phyloP scores from a whole-genome alignment of 305 asterid species.

The Striga hermonthica region DNA sequence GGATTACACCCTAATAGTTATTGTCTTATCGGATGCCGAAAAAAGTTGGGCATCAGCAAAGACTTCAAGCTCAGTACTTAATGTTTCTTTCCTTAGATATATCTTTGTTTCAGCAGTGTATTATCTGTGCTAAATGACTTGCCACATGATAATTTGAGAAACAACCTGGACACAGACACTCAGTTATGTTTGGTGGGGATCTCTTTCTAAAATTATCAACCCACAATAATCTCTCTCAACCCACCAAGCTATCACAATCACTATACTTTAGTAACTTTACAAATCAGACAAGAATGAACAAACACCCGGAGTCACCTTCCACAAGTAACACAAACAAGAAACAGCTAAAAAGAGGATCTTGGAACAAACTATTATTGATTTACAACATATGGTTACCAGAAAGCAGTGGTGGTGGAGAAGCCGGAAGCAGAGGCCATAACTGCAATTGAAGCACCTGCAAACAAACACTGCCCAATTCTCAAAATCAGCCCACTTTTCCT shows the following conservation, averaged over 20 bases:
- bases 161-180: too few relatives aligned
- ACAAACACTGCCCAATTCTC: conserved; percentile 71
- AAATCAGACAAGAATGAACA: not conserved
- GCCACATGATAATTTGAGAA: too few relatives aligned
- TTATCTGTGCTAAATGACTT: too few relatives aligned
- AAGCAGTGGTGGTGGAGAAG: conserved; percentile 74
- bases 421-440: conserved; percentile 86
- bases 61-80: conserved; percentile 7
- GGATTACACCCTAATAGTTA: too few relatives aligned
- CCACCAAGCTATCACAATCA: too few relatives aligned
- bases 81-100: not conserved
- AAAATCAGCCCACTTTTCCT: conserved; percentile 75
- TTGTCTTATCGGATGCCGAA: too few relatives aligned
- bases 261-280: too few relatives aligned
- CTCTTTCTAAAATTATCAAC: conserved; percentile 8
- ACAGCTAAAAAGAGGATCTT: conserved; percentile 3
- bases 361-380: not conserved
- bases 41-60: conserved; percentile 5
- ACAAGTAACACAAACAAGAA: conserved; percentile 22
- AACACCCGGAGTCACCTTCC: conserved; percentile 18
- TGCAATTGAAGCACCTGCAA: conserved; percentile 73
- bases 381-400: conserved; percentile 49
- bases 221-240: conserved; percentile 4
- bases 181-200: conserved; percentile 1
- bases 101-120: too few relatives aligned